Evolutionary conservation across 495 filamentous ascomycete species (phyloP), one percentile per base, ranked within the genome.

Genomic region (Neurospora hispaniola): DNA sequence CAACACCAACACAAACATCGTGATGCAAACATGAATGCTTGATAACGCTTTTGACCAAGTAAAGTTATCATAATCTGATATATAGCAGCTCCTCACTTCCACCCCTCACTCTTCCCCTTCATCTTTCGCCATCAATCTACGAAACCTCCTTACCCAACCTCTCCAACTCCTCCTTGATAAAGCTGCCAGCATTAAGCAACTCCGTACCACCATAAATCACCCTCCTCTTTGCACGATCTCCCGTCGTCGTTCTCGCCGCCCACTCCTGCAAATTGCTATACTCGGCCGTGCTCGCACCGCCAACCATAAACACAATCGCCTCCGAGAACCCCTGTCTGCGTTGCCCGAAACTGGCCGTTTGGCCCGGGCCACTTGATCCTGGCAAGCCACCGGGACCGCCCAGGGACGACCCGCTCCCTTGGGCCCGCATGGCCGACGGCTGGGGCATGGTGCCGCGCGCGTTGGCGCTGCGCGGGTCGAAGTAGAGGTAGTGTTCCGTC

Each of bases 201-300:
- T 98, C 96, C 68, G 94, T 99, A 79, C 94, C 97, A 6, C 96
- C 96, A 82, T 99, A 99, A 12, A 98, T 90, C 3, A 99, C 91
- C 76, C 93, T 88, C 78, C 92, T 90, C 79, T 89, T 90, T 5
- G 81, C 79, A 16, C 84, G 79, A 69, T 85, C 86, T 4, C 86
- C 86, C 23, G 79, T 80, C 43, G 87, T 86, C 8, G 91, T 92
- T 71, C 94, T 87, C 79, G 89, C 88, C 9, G 94, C 93, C 96
- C 96, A 99, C 78, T 98, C 96, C 79, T 97, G 93, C 79, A 99
- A 80, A 79, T 99, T 99, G 16, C 94, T 94, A 81, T 99, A 99
- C 80, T 99, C 96, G 76, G 98, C 96, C 94, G 98, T 98, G 77
- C 94, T 97, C 35, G 96, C 96, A 71, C 96, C 96, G 12, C 96